phyloP scores from a whole-genome alignment of 768 basidiomycete species.

The Hydnomerulius pinastri region DNA sequence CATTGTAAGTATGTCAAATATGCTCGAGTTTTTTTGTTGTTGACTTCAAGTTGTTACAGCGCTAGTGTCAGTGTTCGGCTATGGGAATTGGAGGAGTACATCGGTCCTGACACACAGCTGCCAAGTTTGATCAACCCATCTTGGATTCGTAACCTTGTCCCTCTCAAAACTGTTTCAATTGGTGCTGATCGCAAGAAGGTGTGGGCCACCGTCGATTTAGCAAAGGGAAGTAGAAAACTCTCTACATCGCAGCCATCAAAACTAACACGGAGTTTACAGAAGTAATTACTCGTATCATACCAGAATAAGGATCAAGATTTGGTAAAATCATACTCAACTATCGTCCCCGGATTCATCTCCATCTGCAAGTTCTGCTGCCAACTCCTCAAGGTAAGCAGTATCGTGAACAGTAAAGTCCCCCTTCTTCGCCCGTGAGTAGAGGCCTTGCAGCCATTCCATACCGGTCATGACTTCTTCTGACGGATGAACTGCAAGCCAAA shows the following conservation, averaged over 20 bases:
- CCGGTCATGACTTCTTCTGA: neutral
- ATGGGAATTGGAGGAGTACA: conserved; percentile 1
- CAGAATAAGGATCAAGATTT: too few relatives aligned
- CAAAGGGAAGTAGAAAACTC: too few relatives aligned
- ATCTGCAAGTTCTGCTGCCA: neutral
- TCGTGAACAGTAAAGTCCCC: neutral
- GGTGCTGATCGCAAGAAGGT: neutral
- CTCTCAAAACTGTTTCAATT: neutral
- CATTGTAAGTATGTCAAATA: too few relatives aligned
- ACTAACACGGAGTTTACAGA: too few relatives aligned
- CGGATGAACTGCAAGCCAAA: neutral
- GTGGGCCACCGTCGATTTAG: conserved; percentile 3
- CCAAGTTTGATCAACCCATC: neutral
- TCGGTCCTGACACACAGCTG: neutral
- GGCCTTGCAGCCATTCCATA: neutral
- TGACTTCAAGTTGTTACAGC: neutral
- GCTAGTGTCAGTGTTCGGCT: neutral
- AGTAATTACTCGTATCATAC: too few relatives aligned
- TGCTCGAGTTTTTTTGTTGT: neutral
- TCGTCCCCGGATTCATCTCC: too few relatives aligned
- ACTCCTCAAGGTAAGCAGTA: neutral
- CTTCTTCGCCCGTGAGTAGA: neutral
- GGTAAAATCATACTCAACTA: too few relatives aligned
- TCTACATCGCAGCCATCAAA: too few relatives aligned
- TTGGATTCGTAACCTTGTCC: neutral